Evolutionary conservation across 2,329 filamentous ascomycete genomes (phyloP), one percentile per base, ranked within the genome.

Genomic region (Penicillium crustosum): DNA sequence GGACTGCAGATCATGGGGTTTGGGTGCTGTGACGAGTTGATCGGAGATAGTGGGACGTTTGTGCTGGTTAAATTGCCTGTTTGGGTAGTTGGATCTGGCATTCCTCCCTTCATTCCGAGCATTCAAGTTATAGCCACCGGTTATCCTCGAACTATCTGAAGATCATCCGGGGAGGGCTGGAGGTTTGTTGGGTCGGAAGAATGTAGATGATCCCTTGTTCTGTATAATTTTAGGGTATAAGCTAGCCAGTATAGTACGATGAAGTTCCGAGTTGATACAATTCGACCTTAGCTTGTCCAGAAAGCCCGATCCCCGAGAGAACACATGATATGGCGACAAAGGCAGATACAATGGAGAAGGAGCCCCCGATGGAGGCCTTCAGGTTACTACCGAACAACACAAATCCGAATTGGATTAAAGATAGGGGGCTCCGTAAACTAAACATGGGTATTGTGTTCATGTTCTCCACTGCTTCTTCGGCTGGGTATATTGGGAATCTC

Each of bases 181-280:
- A 53, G 29, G 19, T 33, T 23, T 53, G 13, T 31, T 48, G 35
- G 23, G 49, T 50, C 27, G 19, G 7, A 61, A 48, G 64, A 66
- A 67, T 67, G 64, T 65, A 49, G 51, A 57, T 45, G 59, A 62
- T 63, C 62, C 62, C 65, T 67, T 66, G 65, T 52, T 63, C 59
- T 39, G 31, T 19, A 41, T 36, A 39, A 41, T 45, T 38, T 52
- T 57, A 60, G 53, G 44, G 52, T 66, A 61, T 56, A 50, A 61
- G 38, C 38, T 48, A 50, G 49, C 27, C n/a, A 10, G 35, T 21
- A 27, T 27, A n/a, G 12, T 6, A 38, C 17, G 21, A 25, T 31
- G 10, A 43, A 21, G 10, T 27, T 4, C 8, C 6, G 21, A 15
- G 12, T 19, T 31, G n/a, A 8, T 17, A 21, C 19, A n/a, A 12